A percentile compares a stretch with the other conserved stretches of the same genome.
These are phyloP conservation scores for Chloroidium sp. DNA, from an alignment of 163 green algal species.

Conservation along the genomic window DNA sequence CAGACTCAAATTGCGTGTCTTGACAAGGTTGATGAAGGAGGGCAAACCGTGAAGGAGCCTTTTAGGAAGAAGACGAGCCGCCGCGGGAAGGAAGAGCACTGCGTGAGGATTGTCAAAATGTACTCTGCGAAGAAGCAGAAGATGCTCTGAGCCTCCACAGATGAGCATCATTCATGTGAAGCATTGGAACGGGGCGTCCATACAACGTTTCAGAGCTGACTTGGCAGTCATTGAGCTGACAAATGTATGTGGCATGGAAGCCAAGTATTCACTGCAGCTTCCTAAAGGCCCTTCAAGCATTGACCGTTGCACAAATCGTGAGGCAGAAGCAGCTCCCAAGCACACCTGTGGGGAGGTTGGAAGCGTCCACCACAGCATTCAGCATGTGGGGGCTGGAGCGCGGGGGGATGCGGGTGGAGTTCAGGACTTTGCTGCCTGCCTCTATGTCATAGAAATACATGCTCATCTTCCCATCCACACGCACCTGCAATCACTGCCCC, in stretches of 20 bases:
- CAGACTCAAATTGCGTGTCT: too few species aligned
- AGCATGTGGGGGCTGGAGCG: constrained; percentile 22
- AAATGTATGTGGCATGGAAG: too few species aligned
- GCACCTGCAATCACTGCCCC: constrained; percentile 5
- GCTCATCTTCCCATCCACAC: constrained; percentile 27
- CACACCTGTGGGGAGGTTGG: constrained; percentile 24
- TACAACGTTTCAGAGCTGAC: too few species aligned
- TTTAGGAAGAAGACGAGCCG: constrained; percentile 53
- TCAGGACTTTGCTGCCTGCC: constrained; percentile 24
- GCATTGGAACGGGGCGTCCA: too few species aligned
- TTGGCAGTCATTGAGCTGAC: too few species aligned
- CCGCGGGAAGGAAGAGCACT: constrained; percentile 27
- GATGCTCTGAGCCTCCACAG: background rate
- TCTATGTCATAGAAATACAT: constrained; percentile 47
- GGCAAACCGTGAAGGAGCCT: constrained; percentile 26
- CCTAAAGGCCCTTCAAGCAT: too few species aligned
- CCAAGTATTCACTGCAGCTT: too few species aligned
- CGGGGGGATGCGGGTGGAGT: constrained; percentile 7
- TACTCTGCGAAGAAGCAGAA: constrained; percentile 24
- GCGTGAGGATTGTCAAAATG: constrained; percentile 38
- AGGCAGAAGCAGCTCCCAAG: too few species aligned
- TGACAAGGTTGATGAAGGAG: too few species aligned
- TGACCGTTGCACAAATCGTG: too few species aligned
- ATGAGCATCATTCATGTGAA: too few species aligned
- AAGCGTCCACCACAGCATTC: constrained; percentile 38